Base-by-base conservation (phyloP, 2,329 filamentous ascomycete species). In the Myriosclerotinia curreyana region DNA sequence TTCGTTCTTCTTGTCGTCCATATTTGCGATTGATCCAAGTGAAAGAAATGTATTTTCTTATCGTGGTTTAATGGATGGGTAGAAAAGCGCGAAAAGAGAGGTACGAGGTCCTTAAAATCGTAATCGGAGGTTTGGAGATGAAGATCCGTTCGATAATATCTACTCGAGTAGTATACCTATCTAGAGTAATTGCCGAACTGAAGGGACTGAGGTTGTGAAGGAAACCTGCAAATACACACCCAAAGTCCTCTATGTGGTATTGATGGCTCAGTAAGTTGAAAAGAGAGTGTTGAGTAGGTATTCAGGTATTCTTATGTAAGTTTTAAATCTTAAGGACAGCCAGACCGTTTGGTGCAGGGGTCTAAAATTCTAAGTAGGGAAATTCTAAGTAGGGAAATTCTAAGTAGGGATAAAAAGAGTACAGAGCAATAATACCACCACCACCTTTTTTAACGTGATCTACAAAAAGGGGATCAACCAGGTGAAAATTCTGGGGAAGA, bases 1-100 rank as follows among this genome's bases (percentile, higher is more conserved):
- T 75, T 90, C 89, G 77, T 91, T 95, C 83, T 95, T 96, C 76
- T 93, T 92, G 81, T 95, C 90, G 74, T 88, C 83, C 92, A 96
- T 96, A 69, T 72, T 82, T 59, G 46, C 74, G 70, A 69, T 67
- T 63, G 62, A 38, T 52, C 54, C 63, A 42, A 20, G 51, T 2
- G 34, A 42, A 28, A 50, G 38, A 42, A 12, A 40, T 36, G 51
- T 12, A 31, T 66, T 69, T 67, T 58, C 36, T 55, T 17, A 44
- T 64, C 40, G 62, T 50, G 36, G 22, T 28, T 40, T 36, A 49
- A 25, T 15, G 65, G 49, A n/a, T 22, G 65, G 65, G 48, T 38
- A 50, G 38, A 63, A 63, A 68, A 60, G 67, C 65, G 68, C 65
- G 65, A 69, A 65, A 56, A 44, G n/a, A n/a, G 51, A 38, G 61